Conservation (phyloP, 805 yeast species). For the Starmerella apis region DNA sequence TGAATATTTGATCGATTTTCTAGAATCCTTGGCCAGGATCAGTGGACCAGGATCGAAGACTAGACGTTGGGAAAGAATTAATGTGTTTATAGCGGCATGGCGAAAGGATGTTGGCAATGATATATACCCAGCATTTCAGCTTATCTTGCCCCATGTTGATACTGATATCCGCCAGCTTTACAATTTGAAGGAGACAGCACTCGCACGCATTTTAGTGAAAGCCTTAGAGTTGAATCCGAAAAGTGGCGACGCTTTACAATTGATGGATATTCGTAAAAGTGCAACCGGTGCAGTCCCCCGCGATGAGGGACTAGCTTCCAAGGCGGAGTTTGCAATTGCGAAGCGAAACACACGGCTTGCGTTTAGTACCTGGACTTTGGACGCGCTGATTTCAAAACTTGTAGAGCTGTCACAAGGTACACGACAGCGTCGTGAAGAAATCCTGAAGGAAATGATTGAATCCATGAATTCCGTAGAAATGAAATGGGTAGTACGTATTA, state of each 20-base stretch:
- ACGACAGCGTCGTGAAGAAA: conserved; percentile 35
- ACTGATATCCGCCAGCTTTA: conserved; percentile 40
- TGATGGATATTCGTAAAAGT: conserved; percentile 31
- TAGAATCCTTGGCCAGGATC: conserved; percentile 9
- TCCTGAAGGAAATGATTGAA: conserved; percentile 43
- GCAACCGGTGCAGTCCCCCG: not conserved
- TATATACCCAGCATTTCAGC: conserved; percentile 54
- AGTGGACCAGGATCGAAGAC: conserved; percentile 17
- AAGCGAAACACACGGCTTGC: conserved; percentile 37
- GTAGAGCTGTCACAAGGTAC: conserved; percentile 36
- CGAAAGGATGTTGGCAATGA: conserved; percentile 47
- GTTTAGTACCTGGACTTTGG: conserved; percentile 37
- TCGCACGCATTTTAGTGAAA: conserved; percentile 42
- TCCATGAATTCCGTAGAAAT: conserved; percentile 52
- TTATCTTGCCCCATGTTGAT: conserved; percentile 55
- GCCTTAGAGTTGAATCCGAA: conserved; percentile 50
- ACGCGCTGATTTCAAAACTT: conserved; percentile 41
- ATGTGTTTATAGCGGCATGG: conserved; percentile 43
- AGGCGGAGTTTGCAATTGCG: conserved; percentile 42
- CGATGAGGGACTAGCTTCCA: conserved; percentile 42
- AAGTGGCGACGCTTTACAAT: conserved; percentile 47
- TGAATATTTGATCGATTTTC: conserved; percentile 20
- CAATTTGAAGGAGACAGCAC: conserved; percentile 50
- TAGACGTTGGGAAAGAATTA: conserved; percentile 26
- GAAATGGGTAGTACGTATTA: conserved; percentile 55